Base-by-base conservation (phyloP, 495 filamentous ascomycete genomes). In the Trichoderma reesei region DNA sequence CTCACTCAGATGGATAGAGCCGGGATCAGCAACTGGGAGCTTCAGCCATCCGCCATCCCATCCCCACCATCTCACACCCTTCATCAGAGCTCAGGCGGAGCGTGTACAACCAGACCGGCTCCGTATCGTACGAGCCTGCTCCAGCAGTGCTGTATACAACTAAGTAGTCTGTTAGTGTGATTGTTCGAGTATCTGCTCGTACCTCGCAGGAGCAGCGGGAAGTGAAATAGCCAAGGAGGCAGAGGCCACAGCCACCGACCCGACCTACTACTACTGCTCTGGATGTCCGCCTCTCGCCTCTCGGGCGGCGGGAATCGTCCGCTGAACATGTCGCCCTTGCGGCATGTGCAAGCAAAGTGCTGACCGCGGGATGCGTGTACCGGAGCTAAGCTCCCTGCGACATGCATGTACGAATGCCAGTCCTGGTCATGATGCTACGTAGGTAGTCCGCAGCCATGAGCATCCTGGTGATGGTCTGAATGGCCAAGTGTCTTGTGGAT, bases 331-430 rank as follows among this genome's bases (percentile, higher is more conserved):
- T 56, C 34, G 16, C 9, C 51, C 10, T 56, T 33, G 51, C 20
- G 1, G n/a, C n/a, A 54, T 34, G 51, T 13, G 14, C 51, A 56
- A 56, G 51, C 34, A 56, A 56, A 56, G 51, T 56, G 51, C 51
- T 56, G 51, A 56, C 51, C 14, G n/a, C 26, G 26, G 51, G 51
- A n/a, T 9, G 20, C 26, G 20, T 56, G 9, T 56, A 26, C 51
- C 51, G 51, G 51, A 56, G 31, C 51, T 56, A 56, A 34, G 26
- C 20, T 56, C 51, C 31, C 51, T 56, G 26, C 31, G 11, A 16
- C 51, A 46, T 46, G 5, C 42, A 14, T 5, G 42, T 18, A 11
- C 38, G 26, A 26, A 26, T 26, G 26, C 26, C 26, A 26, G 26
- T 26, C 26, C 26, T 26, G 26, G 26, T 26, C 26, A 26, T 1